Conservation (phyloP, 192 early-diverging fungal species). For the Coemansia sp. region DNA sequence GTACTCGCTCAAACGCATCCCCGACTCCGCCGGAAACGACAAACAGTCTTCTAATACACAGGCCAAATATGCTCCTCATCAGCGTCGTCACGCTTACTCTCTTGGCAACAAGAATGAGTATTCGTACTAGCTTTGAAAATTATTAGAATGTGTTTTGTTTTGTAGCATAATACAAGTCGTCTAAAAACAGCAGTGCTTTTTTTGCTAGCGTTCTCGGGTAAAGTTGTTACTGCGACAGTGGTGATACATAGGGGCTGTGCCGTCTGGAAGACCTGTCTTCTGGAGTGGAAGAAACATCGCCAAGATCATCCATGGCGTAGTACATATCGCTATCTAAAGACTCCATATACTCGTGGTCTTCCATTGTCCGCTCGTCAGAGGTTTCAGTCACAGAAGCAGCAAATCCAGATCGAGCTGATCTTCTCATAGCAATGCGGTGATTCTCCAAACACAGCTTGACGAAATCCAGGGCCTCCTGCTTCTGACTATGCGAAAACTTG, state of each 20-base stretch:
- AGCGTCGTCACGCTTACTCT: no score
- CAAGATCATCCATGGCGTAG: neutral
- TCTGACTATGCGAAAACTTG: conserved; percentile 31
- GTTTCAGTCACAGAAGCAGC: neutral
- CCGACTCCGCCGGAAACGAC: neutral
- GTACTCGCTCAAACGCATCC: neutral
- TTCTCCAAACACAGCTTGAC: conserved; percentile 20
- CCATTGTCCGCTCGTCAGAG: neutral
- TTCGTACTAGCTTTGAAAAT: no score
- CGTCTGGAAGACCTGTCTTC: no score
- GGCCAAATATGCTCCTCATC: neutral
- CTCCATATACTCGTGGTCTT: neutral
- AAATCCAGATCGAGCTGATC: neutral
- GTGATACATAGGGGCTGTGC: no score
- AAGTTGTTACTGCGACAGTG: no score
- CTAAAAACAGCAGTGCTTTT: no score
- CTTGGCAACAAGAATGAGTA: no score
- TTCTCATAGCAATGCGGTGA: neutral
- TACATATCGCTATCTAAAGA: neutral
- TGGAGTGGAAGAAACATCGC: neutral
- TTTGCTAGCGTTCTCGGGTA: no score
- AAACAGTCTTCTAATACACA: neutral
- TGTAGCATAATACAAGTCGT: no score
- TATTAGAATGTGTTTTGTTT: no score
- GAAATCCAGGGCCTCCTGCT: conserved; percentile 21